Evolutionary conservation across 2,329 filamentous ascomycete species (phyloP), one percentile per base, ranked within the genome.

Genomic region (Colletotrichum graminicola): DNA sequence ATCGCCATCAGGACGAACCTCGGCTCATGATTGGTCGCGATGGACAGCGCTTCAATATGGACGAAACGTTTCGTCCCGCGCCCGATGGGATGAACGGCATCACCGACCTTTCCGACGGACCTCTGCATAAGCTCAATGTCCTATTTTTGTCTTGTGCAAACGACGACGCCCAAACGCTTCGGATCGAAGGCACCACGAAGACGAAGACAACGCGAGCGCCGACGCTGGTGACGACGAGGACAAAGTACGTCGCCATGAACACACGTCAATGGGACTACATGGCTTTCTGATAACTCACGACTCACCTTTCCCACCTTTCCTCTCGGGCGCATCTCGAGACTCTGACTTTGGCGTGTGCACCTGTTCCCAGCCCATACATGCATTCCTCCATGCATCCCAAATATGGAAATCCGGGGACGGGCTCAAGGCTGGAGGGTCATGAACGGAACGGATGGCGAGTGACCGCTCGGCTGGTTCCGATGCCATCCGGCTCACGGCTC

Each of bases 1-100:
- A 71, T 71, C 68, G 52, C 68, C 23, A 62, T 71, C 59, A 21
- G 68, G 64, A 68, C 59, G 68, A 47, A 55, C 36, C 2, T 12
- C n/a, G 36, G n/a, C 10, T 2, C 32, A 14, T 62, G 68, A 71
- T 71, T 71, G 68, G 68, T 16, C n/a, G 14, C n/a, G 29, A 8
- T 0, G 36, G 34, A 34, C n/a, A 21, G 10, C 36, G 3, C 29
- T 54, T 67, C 64, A 71, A 71, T 71, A 52, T 71, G 59, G 59
- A 52, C 65, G 68, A 71, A 71, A 71, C 68, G n/a, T 36, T 49
- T 49, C 23, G 59, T 29, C 68, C 32, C 32, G 52, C 68, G 52
- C 68, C 43, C 43, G 16, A 57, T 41, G 51, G 64, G 64, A 67
- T 34, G 59, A 71, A 71, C 68, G 64, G 64, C 57, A 14, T 62